A percentile compares a stretch with the other conserved stretches of the same genome.
Evolutionary conservation across 179 eudicot genomes (phyloP).

Genomic region (Sideroxylon spinosum): DNA sequence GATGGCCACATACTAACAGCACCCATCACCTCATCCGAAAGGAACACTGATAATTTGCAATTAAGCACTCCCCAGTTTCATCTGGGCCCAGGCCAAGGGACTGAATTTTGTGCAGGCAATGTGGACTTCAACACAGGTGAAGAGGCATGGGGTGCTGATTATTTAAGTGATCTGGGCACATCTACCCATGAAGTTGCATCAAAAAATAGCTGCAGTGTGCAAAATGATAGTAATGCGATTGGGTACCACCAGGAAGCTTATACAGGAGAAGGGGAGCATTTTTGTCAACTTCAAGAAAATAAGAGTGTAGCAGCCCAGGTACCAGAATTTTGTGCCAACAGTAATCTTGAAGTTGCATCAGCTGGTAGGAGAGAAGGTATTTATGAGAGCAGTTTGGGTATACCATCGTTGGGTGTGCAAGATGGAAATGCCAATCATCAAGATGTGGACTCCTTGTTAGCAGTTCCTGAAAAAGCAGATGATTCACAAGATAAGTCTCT

Average conservation of each 20-base stretch:
- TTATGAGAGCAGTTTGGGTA: conserved; percentile 65
- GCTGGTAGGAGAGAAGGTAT: conserved; percentile 38
- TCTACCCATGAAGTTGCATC: conserved; percentile 28
- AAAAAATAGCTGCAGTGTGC: conserved; percentile 19
- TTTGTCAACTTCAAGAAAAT: conserved; percentile 22
- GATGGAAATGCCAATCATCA: conserved; percentile 14
- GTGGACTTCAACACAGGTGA: conserved; percentile 39
- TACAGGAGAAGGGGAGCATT: conserved; percentile 25
- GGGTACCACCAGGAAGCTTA: conserved; percentile 16
- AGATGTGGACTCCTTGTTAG: conserved; percentile 24
- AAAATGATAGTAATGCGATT: conserved; percentile 19
- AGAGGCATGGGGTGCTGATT: conserved; percentile 44
- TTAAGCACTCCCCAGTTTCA: conserved; percentile 74
- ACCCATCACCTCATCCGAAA: conserved; percentile 66
- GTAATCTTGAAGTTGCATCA: conserved; percentile 34
- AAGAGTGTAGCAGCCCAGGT: conserved; percentile 11
- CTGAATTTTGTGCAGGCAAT: conserved; percentile 47
- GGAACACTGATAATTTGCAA: conserved; percentile 45
- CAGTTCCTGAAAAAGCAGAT: conserved; percentile 27
- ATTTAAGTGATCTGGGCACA: conserved; percentile 33
- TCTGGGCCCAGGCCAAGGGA: conserved; percentile 68
- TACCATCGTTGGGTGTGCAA: conserved; percentile 26
- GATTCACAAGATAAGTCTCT: conserved; percentile 28
- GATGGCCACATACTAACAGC: conserved; percentile 95
- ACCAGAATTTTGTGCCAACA: conserved; percentile 19